phyloP scores from a whole-genome alignment of 495 filamentous ascomycete species.

The Immersiella caudata region DNA sequence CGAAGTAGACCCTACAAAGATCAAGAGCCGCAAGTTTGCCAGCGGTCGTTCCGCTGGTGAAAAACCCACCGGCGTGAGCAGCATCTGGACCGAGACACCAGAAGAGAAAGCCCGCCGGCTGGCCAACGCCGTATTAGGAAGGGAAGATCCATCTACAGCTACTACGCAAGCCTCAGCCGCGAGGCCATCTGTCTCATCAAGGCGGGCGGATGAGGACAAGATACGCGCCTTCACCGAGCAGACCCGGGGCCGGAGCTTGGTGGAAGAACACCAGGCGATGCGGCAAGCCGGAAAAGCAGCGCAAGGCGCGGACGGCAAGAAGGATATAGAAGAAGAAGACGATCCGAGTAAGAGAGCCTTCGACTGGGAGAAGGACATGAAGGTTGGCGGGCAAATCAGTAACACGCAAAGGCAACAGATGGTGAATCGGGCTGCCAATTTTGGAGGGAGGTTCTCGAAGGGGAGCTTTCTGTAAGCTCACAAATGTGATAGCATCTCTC shows the following conservation, averaged over 20 bases:
- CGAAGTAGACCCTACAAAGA: conserved; percentile 77
- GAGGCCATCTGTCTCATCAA: conserved; percentile 25
- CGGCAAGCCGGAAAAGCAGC: conserved; percentile 20
- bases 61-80: conserved; percentile 50
- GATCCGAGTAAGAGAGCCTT: conserved; percentile 89
- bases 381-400: conserved; percentile 70
- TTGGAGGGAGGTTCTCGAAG: conserved; percentile 77
- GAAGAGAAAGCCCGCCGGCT: conserved; percentile 82
- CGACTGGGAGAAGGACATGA: conserved; percentile 95
- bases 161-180: background rate
- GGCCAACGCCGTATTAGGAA: conserved; percentile 82
- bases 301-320: conserved; percentile 54
- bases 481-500: too few relatives aligned
- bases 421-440: conserved; percentile 77
- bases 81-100: conserved; percentile 90
- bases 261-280: conserved; percentile 60
- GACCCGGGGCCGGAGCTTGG: conserved; percentile 63
- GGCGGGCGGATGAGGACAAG: conserved; percentile 45
- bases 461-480: conserved; percentile 68
- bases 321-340: conserved; percentile 73
- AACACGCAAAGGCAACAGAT: conserved; percentile 75
- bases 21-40: conserved; percentile 80
- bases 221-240: conserved; percentile 46
- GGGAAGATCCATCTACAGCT: conserved; percentile 40
- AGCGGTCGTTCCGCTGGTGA: conserved; percentile 42